Evolutionary conservation across 2,329 filamentous ascomycete genomes (phyloP).

Genomic region (Aureobasidium musti): DNA sequence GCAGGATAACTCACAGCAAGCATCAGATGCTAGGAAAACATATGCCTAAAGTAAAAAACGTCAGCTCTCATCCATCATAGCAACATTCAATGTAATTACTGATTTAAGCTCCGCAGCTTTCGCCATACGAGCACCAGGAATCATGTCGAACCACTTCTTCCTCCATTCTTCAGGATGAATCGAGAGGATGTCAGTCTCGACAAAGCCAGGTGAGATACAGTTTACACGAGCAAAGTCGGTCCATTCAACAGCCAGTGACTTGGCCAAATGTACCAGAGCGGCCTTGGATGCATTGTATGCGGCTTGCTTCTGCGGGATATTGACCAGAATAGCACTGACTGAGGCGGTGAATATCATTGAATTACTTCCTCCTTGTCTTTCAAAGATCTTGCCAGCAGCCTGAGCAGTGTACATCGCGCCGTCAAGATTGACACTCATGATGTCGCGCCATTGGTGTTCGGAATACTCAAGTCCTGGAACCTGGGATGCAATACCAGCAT

Average conservation of each 20-base stretch:
- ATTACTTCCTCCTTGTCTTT: slow-evolving; percentile 75
- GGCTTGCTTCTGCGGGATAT: slow-evolving; percentile 84
- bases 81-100: slow-evolving; percentile 42
- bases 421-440: slow-evolving; percentile 63
- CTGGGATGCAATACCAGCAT: slow-evolving; percentile 73
- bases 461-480: slow-evolving; percentile 84
- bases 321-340: slow-evolving; percentile 89
- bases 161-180: slow-evolving; percentile 65
- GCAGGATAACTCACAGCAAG: slow-evolving; percentile 36
- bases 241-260: slow-evolving; percentile 70
- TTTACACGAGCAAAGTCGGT: slow-evolving; percentile 63
- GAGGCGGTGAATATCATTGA: slow-evolving; percentile 92
- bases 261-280: slow-evolving; percentile 49
- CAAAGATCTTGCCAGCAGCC: slow-evolving; percentile 79
- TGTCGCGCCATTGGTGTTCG: slow-evolving; percentile 63
- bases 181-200: slow-evolving; percentile 67
- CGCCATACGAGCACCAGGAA: slow-evolving; percentile 60
- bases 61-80: background rate
- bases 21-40: slow-evolving; percentile 53
- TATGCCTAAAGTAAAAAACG: slow-evolving; percentile 44
- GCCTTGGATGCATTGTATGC: slow-evolving; percentile 23
- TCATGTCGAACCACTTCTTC: slow-evolving; percentile 57
- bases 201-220: slow-evolving; percentile 70
- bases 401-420: slow-evolving; percentile 86
- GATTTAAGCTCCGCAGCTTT: slow-evolving; percentile 73